Evolutionary conservation across 2,329 filamentous ascomycete species (phyloP).

Genomic region (Diaporthe sp.): DNA sequence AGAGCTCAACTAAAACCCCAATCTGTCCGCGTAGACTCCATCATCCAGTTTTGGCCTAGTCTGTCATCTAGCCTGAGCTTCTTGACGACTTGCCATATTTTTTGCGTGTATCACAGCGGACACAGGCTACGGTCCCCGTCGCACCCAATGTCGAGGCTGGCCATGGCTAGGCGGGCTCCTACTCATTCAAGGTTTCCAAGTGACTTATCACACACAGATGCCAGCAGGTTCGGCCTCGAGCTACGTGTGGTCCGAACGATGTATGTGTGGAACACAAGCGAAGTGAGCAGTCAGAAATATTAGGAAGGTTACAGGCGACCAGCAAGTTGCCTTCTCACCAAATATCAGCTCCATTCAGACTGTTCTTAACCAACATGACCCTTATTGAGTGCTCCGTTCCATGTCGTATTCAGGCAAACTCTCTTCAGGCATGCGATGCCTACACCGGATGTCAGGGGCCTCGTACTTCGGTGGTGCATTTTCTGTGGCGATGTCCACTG

Average conservation of each 20-base stretch:
- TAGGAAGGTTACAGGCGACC: background rate
- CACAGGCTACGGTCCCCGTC: background rate
- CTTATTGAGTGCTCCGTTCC: no score
- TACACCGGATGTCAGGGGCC: no score
- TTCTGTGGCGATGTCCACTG: background rate
- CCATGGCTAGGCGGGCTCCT: background rate
- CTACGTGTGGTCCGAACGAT: background rate
- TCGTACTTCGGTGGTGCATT: slow-evolving; percentile 2
- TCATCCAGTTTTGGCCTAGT: no score
- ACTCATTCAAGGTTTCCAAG: background rate
- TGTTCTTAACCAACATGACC: background rate
- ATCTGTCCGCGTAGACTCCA: no score
- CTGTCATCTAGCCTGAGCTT: no score
- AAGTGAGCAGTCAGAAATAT: slow-evolving; percentile 3
- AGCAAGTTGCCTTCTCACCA: no score
- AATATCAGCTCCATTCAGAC: background rate
- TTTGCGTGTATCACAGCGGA: no score
- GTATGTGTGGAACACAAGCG: background rate
- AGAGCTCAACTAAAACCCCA: no score
- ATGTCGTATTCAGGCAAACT: background rate
- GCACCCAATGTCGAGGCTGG: background rate
- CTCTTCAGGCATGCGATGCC: background rate
- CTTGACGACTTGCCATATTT: no score
- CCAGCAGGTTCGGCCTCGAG: slow-evolving; percentile 1
- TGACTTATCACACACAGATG: slow-evolving; percentile 9